Conservation (phyloP, 768 basidiomycete species). For the Suillus spraguei region DNA sequence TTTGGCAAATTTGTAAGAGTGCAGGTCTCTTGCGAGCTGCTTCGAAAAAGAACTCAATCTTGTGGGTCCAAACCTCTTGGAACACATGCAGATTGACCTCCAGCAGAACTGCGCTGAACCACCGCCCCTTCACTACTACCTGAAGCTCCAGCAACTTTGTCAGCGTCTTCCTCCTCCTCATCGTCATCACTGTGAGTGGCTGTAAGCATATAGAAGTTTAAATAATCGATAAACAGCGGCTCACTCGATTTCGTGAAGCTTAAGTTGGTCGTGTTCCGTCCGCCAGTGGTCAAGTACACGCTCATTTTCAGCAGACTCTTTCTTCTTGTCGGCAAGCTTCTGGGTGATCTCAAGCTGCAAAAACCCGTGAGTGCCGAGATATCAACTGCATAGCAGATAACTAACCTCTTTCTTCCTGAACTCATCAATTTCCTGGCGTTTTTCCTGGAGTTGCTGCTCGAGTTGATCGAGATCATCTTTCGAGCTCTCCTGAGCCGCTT, state of each 20-base stretch:
- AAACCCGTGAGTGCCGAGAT: constrained; percentile 11
- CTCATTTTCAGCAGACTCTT: constrained; percentile 58
- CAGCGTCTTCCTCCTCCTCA: constrained; percentile 56
- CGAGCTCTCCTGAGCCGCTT: constrained; percentile 72
- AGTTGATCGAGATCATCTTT: too few relatives aligned
- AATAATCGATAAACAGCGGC: constrained; percentile 30
- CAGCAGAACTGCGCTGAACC: constrained; percentile 69
- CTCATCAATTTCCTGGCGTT: constrained; percentile 72
- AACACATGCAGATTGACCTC: constrained; percentile 92
- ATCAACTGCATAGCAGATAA: neutral
- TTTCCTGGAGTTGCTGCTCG: constrained; percentile 76
- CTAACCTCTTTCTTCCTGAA: constrained; percentile 85
- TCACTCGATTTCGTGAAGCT: constrained; percentile 85
- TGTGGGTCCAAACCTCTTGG: constrained; percentile 94
- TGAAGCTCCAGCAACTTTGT: constrained; percentile 30
- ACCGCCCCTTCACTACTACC: constrained; percentile 39
- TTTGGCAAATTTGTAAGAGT: constrained; percentile 83
- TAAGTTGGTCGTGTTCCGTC: constrained; percentile 71
- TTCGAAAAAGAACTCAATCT: constrained; percentile 90
- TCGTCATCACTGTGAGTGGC: constrained; percentile 47
- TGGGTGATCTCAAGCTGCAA: constrained; percentile 82
- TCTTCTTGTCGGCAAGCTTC: constrained; percentile 62
- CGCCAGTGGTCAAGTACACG: too few relatives aligned
- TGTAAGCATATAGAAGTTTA: constrained; percentile 4
- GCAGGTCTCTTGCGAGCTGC: constrained; percentile 73